phyloP scores from a whole-genome alignment of 1,284 basidiomycete genomes.

The Melampsora larici-populina region DNA sequence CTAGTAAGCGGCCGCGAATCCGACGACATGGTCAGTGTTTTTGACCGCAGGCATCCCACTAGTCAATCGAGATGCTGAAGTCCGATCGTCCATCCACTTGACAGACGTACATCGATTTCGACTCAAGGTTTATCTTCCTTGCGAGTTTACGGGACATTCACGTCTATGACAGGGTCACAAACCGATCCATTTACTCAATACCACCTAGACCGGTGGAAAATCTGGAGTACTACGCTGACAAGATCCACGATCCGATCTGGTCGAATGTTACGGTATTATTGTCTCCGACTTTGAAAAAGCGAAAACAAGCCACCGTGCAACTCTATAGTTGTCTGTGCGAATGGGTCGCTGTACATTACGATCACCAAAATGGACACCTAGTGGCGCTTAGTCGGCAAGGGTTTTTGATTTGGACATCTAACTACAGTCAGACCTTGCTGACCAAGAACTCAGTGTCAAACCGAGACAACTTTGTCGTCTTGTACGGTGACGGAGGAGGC shows the following conservation, averaged over 20 bases:
- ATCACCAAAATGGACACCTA: neutral
- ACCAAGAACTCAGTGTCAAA: neutral
- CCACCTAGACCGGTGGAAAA: neutral
- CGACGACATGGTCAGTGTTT: neutral
- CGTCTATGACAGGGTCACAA: neutral
- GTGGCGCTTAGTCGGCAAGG: neutral
- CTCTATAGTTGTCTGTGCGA: neutral
- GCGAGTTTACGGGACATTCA: neutral
- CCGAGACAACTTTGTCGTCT: neutral
- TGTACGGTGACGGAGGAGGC: neutral
- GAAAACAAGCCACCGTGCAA: neutral
- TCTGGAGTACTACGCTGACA: neutral
- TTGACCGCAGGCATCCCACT: no score
- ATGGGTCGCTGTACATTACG: neutral
- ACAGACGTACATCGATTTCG: conserved; percentile 10
- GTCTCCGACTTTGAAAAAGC: neutral
- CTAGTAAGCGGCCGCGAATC: neutral
- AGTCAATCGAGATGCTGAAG: no score
- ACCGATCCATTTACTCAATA: neutral
- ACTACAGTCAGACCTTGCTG: neutral
- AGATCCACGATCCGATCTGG: neutral
- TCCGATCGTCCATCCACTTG: neutral
- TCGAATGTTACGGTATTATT: neutral
- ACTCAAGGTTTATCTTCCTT: neutral
- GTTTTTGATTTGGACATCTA: neutral